Conservation (phyloP, 805 yeast genomes). For the Schwanniomyces vanrijiae region DNA sequence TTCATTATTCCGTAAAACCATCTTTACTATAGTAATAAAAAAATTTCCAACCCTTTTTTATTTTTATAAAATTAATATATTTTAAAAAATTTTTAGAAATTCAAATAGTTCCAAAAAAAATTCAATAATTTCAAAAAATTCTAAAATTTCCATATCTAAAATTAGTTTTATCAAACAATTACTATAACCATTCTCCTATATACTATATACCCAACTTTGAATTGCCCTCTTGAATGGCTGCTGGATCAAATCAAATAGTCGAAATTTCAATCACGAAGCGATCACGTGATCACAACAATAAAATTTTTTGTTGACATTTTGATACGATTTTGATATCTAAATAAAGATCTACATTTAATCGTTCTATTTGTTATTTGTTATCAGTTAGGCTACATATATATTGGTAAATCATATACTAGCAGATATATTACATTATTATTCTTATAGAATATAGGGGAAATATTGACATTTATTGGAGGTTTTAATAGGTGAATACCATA, state of each 20-base stretch:
- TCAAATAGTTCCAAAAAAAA: too few relatives aligned
- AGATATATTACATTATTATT: neutral
- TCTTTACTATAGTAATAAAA: too few relatives aligned
- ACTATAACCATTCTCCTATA: too few relatives aligned
- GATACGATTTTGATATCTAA: neutral
- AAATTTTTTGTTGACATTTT: constrained; percentile 3
- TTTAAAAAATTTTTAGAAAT: too few relatives aligned
- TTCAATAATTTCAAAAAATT: too few relatives aligned
- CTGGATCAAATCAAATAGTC: neutral
- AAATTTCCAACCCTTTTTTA: too few relatives aligned
- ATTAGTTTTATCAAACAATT: too few relatives aligned
- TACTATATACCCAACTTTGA: too few relatives aligned
- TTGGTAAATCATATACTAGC: neutral
- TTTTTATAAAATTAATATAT: too few relatives aligned
- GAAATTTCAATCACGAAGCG: neutral
- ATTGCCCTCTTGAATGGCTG: too few relatives aligned
- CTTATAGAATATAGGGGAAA: neutral
- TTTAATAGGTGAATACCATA: neutral
- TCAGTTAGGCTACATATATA: neutral
- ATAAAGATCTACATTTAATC: neutral
- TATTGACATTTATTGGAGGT: neutral
- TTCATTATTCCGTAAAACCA: too few relatives aligned
- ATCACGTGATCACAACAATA: neutral
- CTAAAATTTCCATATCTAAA: too few relatives aligned
- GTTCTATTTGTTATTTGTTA: neutral